Base-by-base conservation (phyloP, 495 filamentous ascomycete species). In the Talaromyces borbonicus region DNA sequence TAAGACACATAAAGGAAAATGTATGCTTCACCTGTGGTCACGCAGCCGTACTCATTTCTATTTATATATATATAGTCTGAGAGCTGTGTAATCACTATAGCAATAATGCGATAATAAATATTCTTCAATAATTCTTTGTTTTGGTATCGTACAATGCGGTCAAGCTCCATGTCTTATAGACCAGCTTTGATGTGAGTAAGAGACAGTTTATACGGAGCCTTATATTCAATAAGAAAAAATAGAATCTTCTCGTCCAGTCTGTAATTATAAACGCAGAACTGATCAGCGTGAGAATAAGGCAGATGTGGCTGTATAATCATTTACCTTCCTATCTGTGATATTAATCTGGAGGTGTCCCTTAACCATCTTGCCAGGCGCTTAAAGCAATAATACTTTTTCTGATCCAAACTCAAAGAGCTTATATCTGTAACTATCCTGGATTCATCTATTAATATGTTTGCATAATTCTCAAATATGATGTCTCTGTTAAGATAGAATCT, bases 1-100 rank as follows among this genome's bases (percentile, higher is more conserved):
- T 67, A 36, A n/a, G 56, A 55, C 19, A 75, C 58, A 33, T 57
- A 51, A n/a, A 73, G 56, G 39, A 72, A 73, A 37, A 73, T 52
- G 16, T 60, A 66, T 29, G 59, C 59, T 51, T 73, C 55, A 5
- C 69, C 71, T 1, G 66, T 73, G 41, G 47, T 60, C 12, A 72
- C 54, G 46, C 67, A 68, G 23, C 71, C 61, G 32, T 67, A 67
- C 32, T 66, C 51, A 15, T 65, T 46, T 5, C 62, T 58, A 26
- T 49, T 56, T 20, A 52, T 42, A 16, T 69, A 53, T 65, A 75
- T 73, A 42, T 70, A 68, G 8, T 61, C 61, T 49, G 64, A 72
- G 11, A 60, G 46, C 42, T 71, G 68, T 12, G 60, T 72, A 41
- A 73, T 52, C 2, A 68, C 59, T 30, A 62, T 64, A 0, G 49